Evolutionary conservation across 2,329 filamentous ascomycete genomes (phyloP).

Genomic region (Claviceps maximensis): DNA sequence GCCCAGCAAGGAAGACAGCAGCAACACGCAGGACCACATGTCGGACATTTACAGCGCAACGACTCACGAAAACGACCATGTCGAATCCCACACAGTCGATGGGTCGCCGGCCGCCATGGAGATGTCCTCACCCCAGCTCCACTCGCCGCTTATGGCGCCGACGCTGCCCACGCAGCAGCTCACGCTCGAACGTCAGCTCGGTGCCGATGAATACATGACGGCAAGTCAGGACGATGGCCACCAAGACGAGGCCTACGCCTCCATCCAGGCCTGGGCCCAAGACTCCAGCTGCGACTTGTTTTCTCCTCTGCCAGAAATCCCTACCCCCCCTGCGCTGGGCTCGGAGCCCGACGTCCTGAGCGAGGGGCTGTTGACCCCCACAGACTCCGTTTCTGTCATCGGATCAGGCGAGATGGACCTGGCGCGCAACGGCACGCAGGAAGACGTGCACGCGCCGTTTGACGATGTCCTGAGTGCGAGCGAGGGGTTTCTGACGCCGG

Average conservation of each 20-base stretch:
- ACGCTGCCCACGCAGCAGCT: slow-evolving; percentile 15
- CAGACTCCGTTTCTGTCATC: slow-evolving; percentile 42
- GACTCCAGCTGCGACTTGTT: slow-evolving; percentile 42
- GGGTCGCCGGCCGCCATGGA: slow-evolving; percentile 21
- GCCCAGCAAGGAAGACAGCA: slow-evolving; percentile 25
- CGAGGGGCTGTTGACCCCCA: slow-evolving; percentile 43
- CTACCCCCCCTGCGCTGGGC: slow-evolving; percentile 32
- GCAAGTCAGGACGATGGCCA: slow-evolving; percentile 33
- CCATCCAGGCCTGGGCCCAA: slow-evolving; percentile 53
- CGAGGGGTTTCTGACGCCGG: slow-evolving; percentile 45
- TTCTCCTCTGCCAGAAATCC: slow-evolving; percentile 44
- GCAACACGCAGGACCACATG: slow-evolving; percentile 30
- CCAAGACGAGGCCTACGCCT: slow-evolving; percentile 42
- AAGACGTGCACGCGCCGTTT: slow-evolving; percentile 27
- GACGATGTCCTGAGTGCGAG: slow-evolving; percentile 49
- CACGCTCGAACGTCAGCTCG: slow-evolving; percentile 23
- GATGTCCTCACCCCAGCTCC: slow-evolving; percentile 11
- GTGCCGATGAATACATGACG: slow-evolving; percentile 37
- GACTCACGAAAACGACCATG: slow-evolving; percentile 24
- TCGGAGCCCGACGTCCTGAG: slow-evolving; percentile 40
- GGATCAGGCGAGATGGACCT: slow-evolving; percentile 35
- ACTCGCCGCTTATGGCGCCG: no score
- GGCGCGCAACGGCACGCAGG: slow-evolving; percentile 26
- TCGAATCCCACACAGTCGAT: slow-evolving; percentile 13
- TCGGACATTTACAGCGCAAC: slow-evolving; percentile 47